Percentiles rank a stretch among this genome's conserved stretches.
These are phyloP conservation scores for Lactarius tabidus DNA, from an alignment of 768 basidiomycete genomes.

Conservation along the genomic window DNA sequence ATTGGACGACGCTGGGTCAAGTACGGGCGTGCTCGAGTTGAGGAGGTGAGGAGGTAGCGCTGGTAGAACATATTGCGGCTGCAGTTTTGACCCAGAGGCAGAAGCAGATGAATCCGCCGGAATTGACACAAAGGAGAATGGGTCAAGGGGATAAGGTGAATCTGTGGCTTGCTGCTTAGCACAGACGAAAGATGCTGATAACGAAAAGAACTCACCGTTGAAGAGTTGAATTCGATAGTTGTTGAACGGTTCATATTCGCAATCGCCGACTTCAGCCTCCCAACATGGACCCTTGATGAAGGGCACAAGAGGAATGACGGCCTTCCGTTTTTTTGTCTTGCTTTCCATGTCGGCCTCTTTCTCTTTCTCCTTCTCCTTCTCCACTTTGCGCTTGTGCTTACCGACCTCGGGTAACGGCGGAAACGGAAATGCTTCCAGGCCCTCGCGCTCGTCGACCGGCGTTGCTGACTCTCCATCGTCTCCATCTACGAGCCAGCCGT, in stretches of 20 bases:
- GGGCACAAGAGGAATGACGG: constrained; percentile 74
- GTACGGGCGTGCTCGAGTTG: constrained; percentile 15
- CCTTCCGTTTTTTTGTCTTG: constrained; percentile 71
- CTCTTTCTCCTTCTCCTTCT: constrained; percentile 40
- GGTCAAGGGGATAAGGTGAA: constrained; percentile 66
- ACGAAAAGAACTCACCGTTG: constrained; percentile 57
- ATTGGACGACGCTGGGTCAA: constrained; percentile 24
- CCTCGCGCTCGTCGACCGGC: constrained; percentile 40
- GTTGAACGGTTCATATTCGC: constrained; percentile 66
- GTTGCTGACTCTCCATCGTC: constrained; percentile 51
- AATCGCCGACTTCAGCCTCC: constrained; percentile 65
- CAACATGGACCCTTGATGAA: constrained; percentile 80
- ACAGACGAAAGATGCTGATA: neutral
- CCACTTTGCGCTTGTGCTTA: constrained; percentile 65
- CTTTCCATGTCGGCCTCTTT: constrained; percentile 56
- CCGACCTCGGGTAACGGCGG: constrained; percentile 35
- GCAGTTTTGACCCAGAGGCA: constrained; percentile 23
- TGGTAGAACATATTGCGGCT: constrained; percentile 43
- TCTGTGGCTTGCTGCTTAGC: constrained; percentile 41
- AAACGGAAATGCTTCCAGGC: constrained; percentile 32
- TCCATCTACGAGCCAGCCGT: constrained; percentile 75
- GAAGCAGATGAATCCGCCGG: constrained; percentile 37
- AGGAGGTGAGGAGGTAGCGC: constrained; percentile 30
- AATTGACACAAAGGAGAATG: constrained; percentile 67
- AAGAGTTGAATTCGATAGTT: constrained; percentile 75